A percentile compares a stretch with the other conserved stretches of the same genome.
Evolutionary conservation across 208 protist species (phyloP).

Genomic region (Crithidia sp.): DNA sequence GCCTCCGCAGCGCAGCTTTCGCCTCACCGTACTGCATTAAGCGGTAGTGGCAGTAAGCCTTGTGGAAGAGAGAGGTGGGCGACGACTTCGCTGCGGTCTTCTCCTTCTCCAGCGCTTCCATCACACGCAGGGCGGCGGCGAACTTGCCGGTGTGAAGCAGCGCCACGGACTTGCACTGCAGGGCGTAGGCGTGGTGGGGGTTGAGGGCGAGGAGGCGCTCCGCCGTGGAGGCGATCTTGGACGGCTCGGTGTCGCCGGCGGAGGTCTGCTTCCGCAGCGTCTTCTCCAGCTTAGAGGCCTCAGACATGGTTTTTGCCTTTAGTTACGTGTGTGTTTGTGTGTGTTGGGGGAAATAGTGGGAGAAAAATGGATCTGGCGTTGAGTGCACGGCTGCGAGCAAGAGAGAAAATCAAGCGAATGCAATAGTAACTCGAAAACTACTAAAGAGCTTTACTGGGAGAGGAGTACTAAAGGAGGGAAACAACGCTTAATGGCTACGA

Average conservation of each 20-base stretch:
- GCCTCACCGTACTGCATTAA: slow-evolving; percentile 67
- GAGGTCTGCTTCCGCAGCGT: slow-evolving; percentile 57
- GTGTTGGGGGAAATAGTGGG: not conserved
- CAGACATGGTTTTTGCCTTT: slow-evolving; percentile 51
- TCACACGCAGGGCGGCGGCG: slow-evolving; percentile 55
- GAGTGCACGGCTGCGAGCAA: not conserved
- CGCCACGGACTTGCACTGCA: slow-evolving; percentile 75
- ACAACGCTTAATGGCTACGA: no score
- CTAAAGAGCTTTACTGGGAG: no score
- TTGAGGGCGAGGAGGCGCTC: slow-evolving; percentile 73
- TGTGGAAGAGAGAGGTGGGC: slow-evolving; percentile 55
- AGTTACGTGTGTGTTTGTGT: slow-evolving; percentile 9
- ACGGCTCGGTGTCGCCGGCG: slow-evolving; percentile 43
- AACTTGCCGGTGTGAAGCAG: slow-evolving; percentile 71
- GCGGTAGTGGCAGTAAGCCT: slow-evolving; percentile 81
- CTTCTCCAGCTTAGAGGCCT: slow-evolving; percentile 70
- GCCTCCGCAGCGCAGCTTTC: slow-evolving; percentile 34
- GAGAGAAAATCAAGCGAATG: no score
- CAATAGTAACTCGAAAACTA: no score
- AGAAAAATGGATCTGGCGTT: not conserved
- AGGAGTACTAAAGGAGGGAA: no score
- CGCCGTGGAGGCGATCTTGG: slow-evolving; percentile 53
- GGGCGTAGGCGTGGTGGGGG: slow-evolving; percentile 56
- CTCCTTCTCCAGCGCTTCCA: slow-evolving; percentile 49
- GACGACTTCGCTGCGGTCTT: slow-evolving; percentile 4